Conservation (phyloP, 768 basidiomycete genomes). For the Kwoniella mangroviensis region DNA sequence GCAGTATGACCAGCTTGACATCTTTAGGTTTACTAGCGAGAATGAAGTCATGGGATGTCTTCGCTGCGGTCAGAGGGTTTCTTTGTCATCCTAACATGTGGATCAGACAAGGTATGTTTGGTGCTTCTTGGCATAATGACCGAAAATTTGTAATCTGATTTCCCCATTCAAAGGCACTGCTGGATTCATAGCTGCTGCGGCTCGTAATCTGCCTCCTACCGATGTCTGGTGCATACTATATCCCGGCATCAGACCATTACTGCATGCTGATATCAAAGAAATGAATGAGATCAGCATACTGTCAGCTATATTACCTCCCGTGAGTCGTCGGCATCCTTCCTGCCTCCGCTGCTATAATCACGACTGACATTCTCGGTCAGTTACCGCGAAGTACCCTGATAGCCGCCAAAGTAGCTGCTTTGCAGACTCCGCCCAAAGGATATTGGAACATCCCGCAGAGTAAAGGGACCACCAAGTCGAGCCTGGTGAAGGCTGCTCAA, state of each 20-base stretch:
- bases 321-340: constrained; percentile 59
- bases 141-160: too few relatives aligned
- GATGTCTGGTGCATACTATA: constrained; percentile 98
- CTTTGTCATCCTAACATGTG: constrained; percentile 93
- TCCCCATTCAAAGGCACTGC: constrained; percentile 68
- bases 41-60: constrained; percentile 95
- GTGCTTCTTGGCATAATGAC: neutral
- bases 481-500: constrained; percentile 27
- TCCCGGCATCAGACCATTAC: constrained; percentile 81
- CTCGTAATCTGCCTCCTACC: constrained; percentile 76
- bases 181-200: constrained; percentile 84
- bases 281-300: constrained; percentile 79
- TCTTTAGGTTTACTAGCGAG: constrained; percentile 77
- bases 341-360: too few relatives aligned
- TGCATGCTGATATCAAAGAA: constrained; percentile 77
- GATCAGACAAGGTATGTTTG: constrained; percentile 78
- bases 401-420: constrained; percentile 84
- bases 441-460: constrained; percentile 71
- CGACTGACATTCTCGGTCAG: constrained; percentile 51
- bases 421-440: constrained; percentile 74
- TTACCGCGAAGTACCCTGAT: constrained; percentile 77
- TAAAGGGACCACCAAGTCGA: constrained; percentile 29
- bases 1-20: constrained; percentile 82
- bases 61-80: constrained; percentile 81
- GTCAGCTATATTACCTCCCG: constrained; percentile 75